Evolutionary conservation across 768 basidiomycete species (phyloP), one percentile per base, ranked within the genome.

Genomic region (Coprinopsis marcescibilis): DNA sequence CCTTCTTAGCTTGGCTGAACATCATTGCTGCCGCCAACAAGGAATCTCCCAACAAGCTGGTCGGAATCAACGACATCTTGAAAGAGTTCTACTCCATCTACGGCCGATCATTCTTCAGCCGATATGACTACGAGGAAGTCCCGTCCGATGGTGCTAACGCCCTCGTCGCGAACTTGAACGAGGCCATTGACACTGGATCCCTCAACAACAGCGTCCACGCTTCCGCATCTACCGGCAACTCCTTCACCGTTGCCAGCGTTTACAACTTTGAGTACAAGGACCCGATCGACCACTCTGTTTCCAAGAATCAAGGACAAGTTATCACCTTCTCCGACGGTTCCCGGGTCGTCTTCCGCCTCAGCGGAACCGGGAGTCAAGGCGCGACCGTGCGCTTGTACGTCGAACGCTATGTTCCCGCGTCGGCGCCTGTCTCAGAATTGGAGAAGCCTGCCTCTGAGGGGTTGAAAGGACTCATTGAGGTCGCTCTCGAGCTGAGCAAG

Each of bases 41-140:
- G 57, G 68, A 79, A 15, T 86, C 84, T 6, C 79, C 83, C 17
- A 81, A 80, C 60, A 77, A 88, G 63, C 70, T 89, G 21, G 70
- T 87, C 42, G 89, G 89, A 10, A 96, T 99, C 69, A 94, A 92
- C 51, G 93, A 97, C 60, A 69, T 99, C 51, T 78, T 95, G 17
- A 73, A 80, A 55, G 78, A 77, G 58, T 92, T 94, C 73, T 99
- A 97, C 69, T 74, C 77, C 52, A 83, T 77, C 57, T 98, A 99
- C 65, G 96, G 96, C 35, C 90, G 96, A 50, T 92, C 85, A 39
- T 98, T 96, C 82, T 99, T 99, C 78, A 94, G 89, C 57, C 86
- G 94, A 52, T 98, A 99, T 67, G 96, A 99, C 69, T 99, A 99
- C 71, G 96, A 99, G 63, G 96, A 98, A 64, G 91, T 96, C 37